phyloP scores from a whole-genome alignment of 129 eudicot species.

The Flaveria bidentis region DNA sequence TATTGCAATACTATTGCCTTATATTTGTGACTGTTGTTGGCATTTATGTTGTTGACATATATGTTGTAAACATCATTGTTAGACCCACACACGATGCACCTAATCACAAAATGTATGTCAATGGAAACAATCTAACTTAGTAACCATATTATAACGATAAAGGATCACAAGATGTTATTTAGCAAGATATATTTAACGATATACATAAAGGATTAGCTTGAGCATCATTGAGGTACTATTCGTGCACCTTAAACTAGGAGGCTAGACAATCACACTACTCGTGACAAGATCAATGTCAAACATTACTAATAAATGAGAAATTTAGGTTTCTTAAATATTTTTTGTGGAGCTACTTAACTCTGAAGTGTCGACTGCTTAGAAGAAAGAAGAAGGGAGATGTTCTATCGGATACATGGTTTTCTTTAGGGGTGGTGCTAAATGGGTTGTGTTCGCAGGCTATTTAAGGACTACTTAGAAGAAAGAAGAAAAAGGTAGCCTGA shows the following conservation, averaged over 20 bases:
- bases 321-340: background rate
- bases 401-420: too few species aligned
- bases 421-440: too few species aligned
- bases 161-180: background rate
- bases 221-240: background rate
- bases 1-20: background rate
- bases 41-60: background rate
- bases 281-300: slow-evolving; percentile 6
- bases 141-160: background rate
- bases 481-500: too few species aligned
- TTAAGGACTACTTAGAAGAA: too few species aligned
- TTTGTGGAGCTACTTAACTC: background rate
- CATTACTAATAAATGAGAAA: background rate
- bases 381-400: too few species aligned
- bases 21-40: background rate
- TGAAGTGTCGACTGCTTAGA: background rate
- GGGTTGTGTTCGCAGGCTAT: too few species aligned
- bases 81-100: background rate
- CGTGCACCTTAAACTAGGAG: background rate
- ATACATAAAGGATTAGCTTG: too few species aligned
- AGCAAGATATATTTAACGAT: background rate
- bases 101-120: background rate
- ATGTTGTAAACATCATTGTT: background rate
- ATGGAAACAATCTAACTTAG: background rate
- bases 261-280: background rate